These are phyloP conservation scores for Heteromeles arbutifolia DNA, from an alignment of 306 rosid species.

Conservation along the genomic window DNA sequence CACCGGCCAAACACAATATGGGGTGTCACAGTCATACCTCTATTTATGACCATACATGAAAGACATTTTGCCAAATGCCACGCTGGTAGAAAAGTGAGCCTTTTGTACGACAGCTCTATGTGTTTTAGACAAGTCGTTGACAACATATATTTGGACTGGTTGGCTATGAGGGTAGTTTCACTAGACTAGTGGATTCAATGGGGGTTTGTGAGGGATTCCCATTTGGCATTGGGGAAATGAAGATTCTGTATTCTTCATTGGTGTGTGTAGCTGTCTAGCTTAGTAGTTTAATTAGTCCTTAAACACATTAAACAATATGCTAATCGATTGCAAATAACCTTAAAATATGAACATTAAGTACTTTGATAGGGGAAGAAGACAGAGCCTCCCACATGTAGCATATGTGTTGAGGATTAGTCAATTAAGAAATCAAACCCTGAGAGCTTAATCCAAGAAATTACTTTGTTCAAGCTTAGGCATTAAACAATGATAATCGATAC, in stretches of 20 bases:
- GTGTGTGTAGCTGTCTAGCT: conserved; percentile 7
- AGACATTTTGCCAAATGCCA: conserved; percentile 11
- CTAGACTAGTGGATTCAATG: conserved; percentile 21
- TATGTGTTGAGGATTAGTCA: conserved; percentile 42
- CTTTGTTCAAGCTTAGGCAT: conserved; percentile 19
- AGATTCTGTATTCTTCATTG: background rate
- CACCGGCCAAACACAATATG: background rate
- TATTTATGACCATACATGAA: background rate
- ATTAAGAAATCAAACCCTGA: conserved; percentile 23
- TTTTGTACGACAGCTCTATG: conserved; percentile 27
- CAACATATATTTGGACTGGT: conserved; percentile 19
- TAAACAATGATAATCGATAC: background rate
- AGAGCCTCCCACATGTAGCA: conserved; percentile 60
- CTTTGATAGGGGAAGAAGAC: conserved; percentile 30
- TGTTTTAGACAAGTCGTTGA: conserved; percentile 22
- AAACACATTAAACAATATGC: background rate
- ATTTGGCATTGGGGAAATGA: conserved; percentile 14
- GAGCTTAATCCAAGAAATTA: conserved; percentile 31
- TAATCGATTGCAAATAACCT: conserved; percentile 23
- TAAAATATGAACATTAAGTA: conserved; percentile 33
- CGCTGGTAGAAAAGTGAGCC: conserved; percentile 3
- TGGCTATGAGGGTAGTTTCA: conserved; percentile 33
- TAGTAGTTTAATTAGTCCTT: conserved; percentile 6
- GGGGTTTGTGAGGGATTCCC: conserved; percentile 20
- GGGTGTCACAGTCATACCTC: background rate